Base-by-base conservation (phyloP, 192 early-diverging fungal genomes). In the Entophlyctis luteolus region DNA sequence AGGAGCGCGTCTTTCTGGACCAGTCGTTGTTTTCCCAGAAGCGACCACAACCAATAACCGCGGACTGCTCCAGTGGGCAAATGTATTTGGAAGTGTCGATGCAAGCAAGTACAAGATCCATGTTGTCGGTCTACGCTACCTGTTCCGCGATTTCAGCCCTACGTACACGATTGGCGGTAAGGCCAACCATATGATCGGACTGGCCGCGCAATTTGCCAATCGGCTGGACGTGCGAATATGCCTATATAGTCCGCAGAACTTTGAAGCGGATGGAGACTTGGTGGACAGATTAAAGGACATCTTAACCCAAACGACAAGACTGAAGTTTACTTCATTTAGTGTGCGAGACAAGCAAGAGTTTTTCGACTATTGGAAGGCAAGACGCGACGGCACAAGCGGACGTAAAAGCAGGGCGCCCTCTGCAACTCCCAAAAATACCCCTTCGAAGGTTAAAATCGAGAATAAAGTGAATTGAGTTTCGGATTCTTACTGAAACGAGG, bases 21-120 rank as follows among this genome's bases (percentile, higher is more conserved):
- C 87, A 8, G 76, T 88, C 35, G 77, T 87, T 53, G 46, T 89
- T n/a, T 87, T 89, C 55, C 86, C 87, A 2, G 87, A 89, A 80
- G 87, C 81, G 42, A 91, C 92, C 0, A 93, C 92, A 4, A 84
- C 86, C 20, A 94, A 94, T 72, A 89, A 89, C 16, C 76, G 89
- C 1, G 92, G 88, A 8, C 72, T 94, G 27, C 76, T 94, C 4
- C 88, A 35, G 32, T 37, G 37, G 37, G 38, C 49, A 0, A 2
- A 18, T 22, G 65, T 55, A 14, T 55, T 56, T 8, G 12, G 18
- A 23, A 31, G 42, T 48, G 27, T 49, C 10, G n/a, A 57, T 33
- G 3, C 25, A 8, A 10, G 12, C 6, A 32, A 60, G 0, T 28
- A 8, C 33, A 22, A 32, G 6, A 16, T 68, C 29, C 55, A 58